phyloP scores from a whole-genome alignment of 1,284 basidiomycete species.

The Laetiporus sulphureus region DNA sequence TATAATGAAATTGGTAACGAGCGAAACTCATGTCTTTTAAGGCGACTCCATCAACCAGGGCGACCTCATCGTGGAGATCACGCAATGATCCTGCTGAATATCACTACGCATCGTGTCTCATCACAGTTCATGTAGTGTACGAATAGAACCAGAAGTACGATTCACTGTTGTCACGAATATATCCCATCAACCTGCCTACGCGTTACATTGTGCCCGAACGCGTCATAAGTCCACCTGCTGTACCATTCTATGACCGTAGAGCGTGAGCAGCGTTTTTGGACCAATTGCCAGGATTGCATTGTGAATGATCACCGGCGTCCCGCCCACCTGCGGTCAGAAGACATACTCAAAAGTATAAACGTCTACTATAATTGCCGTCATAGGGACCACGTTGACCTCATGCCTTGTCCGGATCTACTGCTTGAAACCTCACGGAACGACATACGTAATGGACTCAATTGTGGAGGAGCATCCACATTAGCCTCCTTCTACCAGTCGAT shows the following conservation, averaged over 20 bases:
- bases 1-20: constrained; percentile 7
- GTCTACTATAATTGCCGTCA: background rate
- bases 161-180: constrained; percentile 1
- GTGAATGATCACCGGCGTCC: background rate
- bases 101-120: background rate
- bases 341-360: background rate
- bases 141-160: constrained; percentile 15
- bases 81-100: constrained; percentile 39
- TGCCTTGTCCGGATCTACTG: constrained; percentile 1
- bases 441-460: background rate
- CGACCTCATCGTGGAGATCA: constrained; percentile 82
- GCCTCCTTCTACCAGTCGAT: background rate
- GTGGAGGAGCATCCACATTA: background rate
- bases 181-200: constrained; percentile 1
- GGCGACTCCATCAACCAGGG: constrained; percentile 87
- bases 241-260: background rate
- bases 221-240: background rate
- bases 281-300: background rate
- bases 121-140: constrained; percentile 11
- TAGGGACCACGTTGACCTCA: constrained; percentile 1
- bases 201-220: background rate
- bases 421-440: background rate
- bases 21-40: constrained; percentile 22
- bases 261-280: background rate
- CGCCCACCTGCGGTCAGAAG: background rate